A percentile compares a stretch with the other conserved stretches of the same genome.
Conservation (phyloP, 176 grass and related monocot genomes). For the Carex scoparia region DNA sequence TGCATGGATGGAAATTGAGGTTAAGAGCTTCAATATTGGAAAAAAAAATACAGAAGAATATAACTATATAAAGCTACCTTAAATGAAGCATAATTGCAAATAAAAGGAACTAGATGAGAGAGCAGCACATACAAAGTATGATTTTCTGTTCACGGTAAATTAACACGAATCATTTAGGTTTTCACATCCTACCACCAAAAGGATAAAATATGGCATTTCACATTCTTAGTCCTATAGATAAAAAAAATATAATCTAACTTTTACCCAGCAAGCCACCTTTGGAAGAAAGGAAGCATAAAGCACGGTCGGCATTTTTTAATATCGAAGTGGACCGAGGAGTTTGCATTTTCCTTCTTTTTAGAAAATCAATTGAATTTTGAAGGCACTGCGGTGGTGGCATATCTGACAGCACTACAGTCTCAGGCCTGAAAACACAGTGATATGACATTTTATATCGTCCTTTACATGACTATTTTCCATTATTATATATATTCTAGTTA, state of each 20-base stretch:
- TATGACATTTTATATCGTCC: neutral
- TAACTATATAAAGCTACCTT: neutral
- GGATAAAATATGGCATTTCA: neutral
- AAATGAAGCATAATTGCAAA: slow-evolving; percentile 10
- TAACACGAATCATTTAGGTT: neutral
- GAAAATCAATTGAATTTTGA: slow-evolving; percentile 61
- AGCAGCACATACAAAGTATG: neutral
- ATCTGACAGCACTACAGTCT: slow-evolving; percentile 71
- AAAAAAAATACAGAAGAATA: neutral
- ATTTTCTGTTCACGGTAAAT: neutral
- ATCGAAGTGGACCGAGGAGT: slow-evolving; percentile 23
- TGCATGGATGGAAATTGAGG: neutral
- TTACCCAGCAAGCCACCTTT: slow-evolving; percentile 29
- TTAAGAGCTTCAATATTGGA: neutral
- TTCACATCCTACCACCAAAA: too few species aligned
- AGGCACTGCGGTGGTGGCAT: slow-evolving; percentile 42
- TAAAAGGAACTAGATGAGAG: neutral
- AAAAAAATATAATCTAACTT: slow-evolving; percentile 17
- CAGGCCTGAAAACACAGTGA: slow-evolving; percentile 43
- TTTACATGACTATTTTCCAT: too few species aligned
- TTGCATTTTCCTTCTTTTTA: slow-evolving; percentile 58
- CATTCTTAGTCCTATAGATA: neutral
- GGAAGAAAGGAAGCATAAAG: slow-evolving; percentile 30
- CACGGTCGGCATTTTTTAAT: slow-evolving; percentile 32
- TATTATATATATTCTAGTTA: too few species aligned